These are phyloP conservation scores for Hanseniaspora pseudoguilliermondii DNA, from an alignment of 805 yeast species.

Conservation along the genomic window DNA sequence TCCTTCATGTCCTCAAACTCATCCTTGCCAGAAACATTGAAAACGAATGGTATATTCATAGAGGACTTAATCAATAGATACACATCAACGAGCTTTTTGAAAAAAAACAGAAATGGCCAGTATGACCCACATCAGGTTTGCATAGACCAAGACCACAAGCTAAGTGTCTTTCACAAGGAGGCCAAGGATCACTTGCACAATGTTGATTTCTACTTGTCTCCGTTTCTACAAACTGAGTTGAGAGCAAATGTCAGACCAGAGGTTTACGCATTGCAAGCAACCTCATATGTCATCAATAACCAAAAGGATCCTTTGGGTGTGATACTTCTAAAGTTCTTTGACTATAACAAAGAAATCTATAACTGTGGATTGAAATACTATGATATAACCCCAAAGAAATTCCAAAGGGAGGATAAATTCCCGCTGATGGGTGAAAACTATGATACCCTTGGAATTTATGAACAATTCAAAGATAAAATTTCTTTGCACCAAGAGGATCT, in stretches of 20 bases:
- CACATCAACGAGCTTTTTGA: neutral
- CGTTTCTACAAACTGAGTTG: slow-evolving; percentile 15
- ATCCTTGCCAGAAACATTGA: neutral
- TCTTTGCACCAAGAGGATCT: neutral
- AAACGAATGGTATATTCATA: neutral
- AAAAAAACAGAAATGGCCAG: neutral
- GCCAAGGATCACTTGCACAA: neutral
- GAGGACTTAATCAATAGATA: neutral
- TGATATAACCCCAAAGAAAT: neutral
- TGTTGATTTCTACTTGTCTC: slow-evolving; percentile 2
- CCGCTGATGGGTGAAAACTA: slow-evolving; percentile 6
- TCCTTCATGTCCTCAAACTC: neutral
- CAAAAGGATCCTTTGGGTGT: slow-evolving; percentile 21
- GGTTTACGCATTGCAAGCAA: slow-evolving; percentile 24
- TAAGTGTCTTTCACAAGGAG: neutral
- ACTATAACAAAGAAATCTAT: neutral
- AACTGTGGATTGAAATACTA: neutral
- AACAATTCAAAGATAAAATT: neutral
- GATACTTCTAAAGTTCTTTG: slow-evolving; percentile 18
- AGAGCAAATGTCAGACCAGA: slow-evolving; percentile 22
- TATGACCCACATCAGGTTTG: slow-evolving; percentile 2
- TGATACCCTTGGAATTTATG: neutral
- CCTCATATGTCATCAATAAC: slow-evolving; percentile 18
- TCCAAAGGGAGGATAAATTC: neutral
- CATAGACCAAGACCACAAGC: neutral